Conservation (phyloP, 2,329 filamentous ascomycete genomes). For the Cladosporium velox region DNA sequence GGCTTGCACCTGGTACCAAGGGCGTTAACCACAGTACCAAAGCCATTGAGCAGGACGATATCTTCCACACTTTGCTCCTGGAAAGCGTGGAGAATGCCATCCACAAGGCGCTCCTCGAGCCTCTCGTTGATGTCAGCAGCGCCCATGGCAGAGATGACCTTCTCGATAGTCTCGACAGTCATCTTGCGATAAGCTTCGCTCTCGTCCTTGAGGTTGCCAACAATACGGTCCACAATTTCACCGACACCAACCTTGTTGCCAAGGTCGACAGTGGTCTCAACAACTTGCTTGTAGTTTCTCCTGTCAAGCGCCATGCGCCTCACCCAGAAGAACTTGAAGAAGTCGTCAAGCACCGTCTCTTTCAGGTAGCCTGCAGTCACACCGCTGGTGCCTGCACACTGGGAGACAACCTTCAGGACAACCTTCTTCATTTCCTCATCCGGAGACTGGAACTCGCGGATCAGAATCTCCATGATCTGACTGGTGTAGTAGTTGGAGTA, state of each 20-base stretch:
- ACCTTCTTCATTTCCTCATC: conserved; percentile 99
- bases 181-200: conserved; percentile 98
- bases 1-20: conserved; percentile 92
- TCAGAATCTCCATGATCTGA: conserved; percentile 97
- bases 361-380: conserved; percentile 94
- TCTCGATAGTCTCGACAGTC: conserved; percentile 97
- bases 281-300: conserved; percentile 95
- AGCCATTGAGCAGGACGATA: conserved; percentile 93
- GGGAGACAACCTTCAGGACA: conserved; percentile 93
- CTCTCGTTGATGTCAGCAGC: conserved; percentile 92
- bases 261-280: conserved; percentile 95
- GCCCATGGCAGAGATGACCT: conserved; percentile 88
- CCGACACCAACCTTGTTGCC: conserved; percentile 97
- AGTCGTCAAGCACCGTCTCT: conserved; percentile 90
- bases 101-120: conserved; percentile 88
- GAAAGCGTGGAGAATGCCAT: conserved; percentile 93
- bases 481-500: conserved; percentile 99
- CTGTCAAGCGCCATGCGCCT: conserved; percentile 95
- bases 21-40: conserved; percentile 95
- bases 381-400: conserved; percentile 91
- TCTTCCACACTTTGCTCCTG: conserved; percentile 98
- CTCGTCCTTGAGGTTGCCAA: conserved; percentile 95
- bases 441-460: conserved; percentile 92
- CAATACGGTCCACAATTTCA: conserved; percentile 90
- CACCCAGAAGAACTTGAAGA: conserved; percentile 99